These are phyloP conservation scores for Malus hybrid DNA, from an alignment of 331 rosid genomes.

Conservation along the genomic window DNA sequence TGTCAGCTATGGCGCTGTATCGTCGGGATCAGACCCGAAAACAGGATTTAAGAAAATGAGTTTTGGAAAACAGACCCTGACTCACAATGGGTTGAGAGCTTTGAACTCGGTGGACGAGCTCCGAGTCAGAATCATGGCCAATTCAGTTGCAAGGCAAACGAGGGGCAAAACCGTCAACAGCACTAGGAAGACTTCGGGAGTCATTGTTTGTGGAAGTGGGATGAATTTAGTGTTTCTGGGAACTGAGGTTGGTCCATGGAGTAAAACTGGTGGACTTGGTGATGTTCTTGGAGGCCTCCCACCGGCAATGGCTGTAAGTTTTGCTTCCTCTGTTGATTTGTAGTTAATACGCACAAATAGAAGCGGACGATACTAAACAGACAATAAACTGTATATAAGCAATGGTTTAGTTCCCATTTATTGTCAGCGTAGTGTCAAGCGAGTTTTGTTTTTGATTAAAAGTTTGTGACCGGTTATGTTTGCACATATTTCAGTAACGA, in stretches of 20 bases:
- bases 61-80: conserved; percentile 23
- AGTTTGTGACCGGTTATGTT: not conserved
- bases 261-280: conserved; percentile 83
- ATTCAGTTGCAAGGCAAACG: conserved; percentile 10
- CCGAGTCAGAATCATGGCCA: conserved; percentile 13
- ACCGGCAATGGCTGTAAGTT: conserved; percentile 69
- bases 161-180: conserved; percentile 16
- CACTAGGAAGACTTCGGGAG: conserved; percentile 14
- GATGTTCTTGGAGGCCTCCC: conserved; percentile 84
- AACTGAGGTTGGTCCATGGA: conserved; percentile 66
- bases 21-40: conserved; percentile 26
- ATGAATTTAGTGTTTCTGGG: conserved; percentile 55
- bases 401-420: not conserved
- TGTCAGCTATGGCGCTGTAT: conserved; percentile 9
- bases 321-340: not conserved
- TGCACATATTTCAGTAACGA: not conserved
- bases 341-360: not conserved
- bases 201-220: conserved; percentile 43
- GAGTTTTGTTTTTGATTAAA: not conserved
- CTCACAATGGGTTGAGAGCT: conserved; percentile 47
- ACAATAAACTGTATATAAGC: not conserved
- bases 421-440: not conserved
- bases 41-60: conserved; percentile 12
- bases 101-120: conserved; percentile 43
- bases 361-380: not conserved